Evolutionary conservation across 225 moss, liverwort and hornwort genomes (phyloP).

Genomic region (Sphagnum tenellum): DNA sequence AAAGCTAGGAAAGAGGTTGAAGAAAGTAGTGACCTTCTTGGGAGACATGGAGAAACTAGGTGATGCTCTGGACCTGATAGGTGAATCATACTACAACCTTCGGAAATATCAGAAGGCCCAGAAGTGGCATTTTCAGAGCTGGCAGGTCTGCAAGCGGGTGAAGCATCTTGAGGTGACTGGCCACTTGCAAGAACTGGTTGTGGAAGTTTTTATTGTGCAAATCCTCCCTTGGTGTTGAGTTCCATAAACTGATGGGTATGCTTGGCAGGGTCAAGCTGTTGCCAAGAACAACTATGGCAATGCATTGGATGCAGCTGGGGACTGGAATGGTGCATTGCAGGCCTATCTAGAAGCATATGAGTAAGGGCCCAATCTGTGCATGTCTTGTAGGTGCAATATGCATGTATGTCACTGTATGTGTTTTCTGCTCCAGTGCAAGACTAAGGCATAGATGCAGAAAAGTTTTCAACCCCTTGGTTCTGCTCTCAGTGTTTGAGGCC

Average conservation of each 20-base stretch:
- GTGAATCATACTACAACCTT: conserved; percentile 66
- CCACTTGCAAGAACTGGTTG: too few species aligned
- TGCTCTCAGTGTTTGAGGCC: not conserved
- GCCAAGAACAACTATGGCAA: conserved; percentile 88
- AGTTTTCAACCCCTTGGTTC: not conserved
- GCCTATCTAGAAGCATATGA: conserved; percentile 75
- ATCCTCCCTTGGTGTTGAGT: too few species aligned
- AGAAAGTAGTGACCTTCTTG: conserved; percentile 39
- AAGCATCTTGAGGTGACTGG: conserved; percentile 68
- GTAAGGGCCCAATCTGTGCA: conserved; percentile 28
- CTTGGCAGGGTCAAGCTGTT: conserved; percentile 74
- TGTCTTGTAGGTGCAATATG: not conserved
- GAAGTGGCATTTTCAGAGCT: conserved; percentile 70
- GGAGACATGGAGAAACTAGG: conserved; percentile 85
- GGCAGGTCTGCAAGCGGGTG: conserved; percentile 62
- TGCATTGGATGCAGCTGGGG: conserved; percentile 61
- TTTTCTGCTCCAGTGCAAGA: not conserved
- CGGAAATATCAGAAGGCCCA: conserved; percentile 65
- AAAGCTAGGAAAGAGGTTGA: conserved; percentile 64
- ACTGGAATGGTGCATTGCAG: conserved; percentile 49
- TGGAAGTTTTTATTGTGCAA: not conserved
- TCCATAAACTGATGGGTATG: too few species aligned
- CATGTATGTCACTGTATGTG: not conserved
- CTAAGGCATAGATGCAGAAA: not conserved
- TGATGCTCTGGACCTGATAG: conserved; percentile 70